phyloP scores from a whole-genome alignment of 2,329 filamentous ascomycete species.

The Verticillium zaregamsianum region DNA sequence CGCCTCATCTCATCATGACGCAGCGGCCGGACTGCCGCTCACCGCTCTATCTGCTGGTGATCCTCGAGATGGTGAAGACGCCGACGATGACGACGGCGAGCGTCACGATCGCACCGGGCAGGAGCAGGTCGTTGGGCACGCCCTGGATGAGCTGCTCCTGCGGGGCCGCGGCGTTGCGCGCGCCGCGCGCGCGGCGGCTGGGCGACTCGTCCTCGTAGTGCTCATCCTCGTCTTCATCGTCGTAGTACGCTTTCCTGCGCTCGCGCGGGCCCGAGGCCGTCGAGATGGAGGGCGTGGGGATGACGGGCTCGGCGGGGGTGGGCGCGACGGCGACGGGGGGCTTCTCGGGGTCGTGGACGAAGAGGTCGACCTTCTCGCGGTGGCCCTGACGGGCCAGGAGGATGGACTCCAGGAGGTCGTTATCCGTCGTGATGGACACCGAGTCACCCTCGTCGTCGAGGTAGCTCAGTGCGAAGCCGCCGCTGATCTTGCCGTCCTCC shows the following conservation, averaged over 20 bases:
- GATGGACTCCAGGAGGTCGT: conserved; percentile 88
- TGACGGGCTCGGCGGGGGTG: conserved; percentile 32
- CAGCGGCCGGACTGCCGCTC: conserved; percentile 2
- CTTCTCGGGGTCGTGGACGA: conserved; percentile 89
- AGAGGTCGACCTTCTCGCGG: conserved; percentile 93
- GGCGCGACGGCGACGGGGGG: conserved; percentile 68
- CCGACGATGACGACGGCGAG: conserved; percentile 89
- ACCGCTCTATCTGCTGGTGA: conserved; percentile 46
- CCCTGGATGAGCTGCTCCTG: conserved; percentile 81
- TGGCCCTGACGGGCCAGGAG: conserved; percentile 71
- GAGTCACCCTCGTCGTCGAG: conserved; percentile 95
- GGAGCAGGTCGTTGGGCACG: conserved; percentile 87
- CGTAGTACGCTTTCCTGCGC: conserved; percentile 41
- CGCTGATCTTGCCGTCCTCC: conserved; percentile 73
- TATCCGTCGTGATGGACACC: conserved; percentile 93
- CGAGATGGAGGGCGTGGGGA: conserved; percentile 44
- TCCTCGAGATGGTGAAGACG: conserved; percentile 82
- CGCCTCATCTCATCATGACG: conserved; percentile 32
- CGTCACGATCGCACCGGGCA: conserved; percentile 93
- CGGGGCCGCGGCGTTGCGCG: conserved; percentile 32
- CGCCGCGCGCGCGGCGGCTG: conserved; percentile 39
- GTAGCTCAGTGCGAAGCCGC: conserved; percentile 90
- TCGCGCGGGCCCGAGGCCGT: conserved; percentile 43
- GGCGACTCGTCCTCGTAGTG: conserved; percentile 49
- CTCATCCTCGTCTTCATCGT: conserved; percentile 54